Evolutionary conservation across 2,329 filamentous ascomycete species (phyloP), one percentile per base, ranked within the genome.

Genomic region (Ophiostoma quercus): DNA sequence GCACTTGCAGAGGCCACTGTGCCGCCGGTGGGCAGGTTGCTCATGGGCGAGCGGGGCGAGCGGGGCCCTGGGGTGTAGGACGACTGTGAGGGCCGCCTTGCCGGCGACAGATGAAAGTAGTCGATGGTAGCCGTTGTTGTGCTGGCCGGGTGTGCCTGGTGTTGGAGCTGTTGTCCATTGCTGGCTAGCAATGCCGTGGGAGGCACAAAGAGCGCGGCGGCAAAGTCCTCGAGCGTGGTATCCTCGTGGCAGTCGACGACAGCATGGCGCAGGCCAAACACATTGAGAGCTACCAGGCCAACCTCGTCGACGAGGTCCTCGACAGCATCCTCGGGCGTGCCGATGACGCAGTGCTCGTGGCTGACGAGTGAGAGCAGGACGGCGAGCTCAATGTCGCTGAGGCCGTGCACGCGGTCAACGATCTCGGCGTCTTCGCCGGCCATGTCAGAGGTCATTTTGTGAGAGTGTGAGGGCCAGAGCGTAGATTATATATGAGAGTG

Each of bases 361-460:
- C 89, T 88, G 72, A 93, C 84, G 68, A 98, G 85, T 77, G 90
- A 94, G 67, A 97, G 86, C 57, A 98, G 84, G 16, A 91, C 82
- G 32, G 94, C 95, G 71, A 98, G 87, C 80, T 97, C 94, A 57
- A 97, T 84, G 80, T 97, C 94, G 76, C 90, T 91, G 73, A 98
- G 84, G 74, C 87, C 85, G 76, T 94, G 90, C 75, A 96, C 86
- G 78, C 90, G 90, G 73, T 86, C 83, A 72, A 89, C 81, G 72
- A 93, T 83, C 70, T 80, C 79, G 32, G n/a, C 67, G 22, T 62
- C 67, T 11, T 14, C 32, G 76, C 85, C 82, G 80, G 86, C 47
- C 19, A 41, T 41, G 19, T 32, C 47, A 11, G 9, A 51, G 16
- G 8, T 22, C 60, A 39, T 11, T 39, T 32, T 39, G 9, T n/a